phyloP scores from a whole-genome alignment of 2,329 filamentous ascomycete genomes.

The Rutstroemia sp. region DNA sequence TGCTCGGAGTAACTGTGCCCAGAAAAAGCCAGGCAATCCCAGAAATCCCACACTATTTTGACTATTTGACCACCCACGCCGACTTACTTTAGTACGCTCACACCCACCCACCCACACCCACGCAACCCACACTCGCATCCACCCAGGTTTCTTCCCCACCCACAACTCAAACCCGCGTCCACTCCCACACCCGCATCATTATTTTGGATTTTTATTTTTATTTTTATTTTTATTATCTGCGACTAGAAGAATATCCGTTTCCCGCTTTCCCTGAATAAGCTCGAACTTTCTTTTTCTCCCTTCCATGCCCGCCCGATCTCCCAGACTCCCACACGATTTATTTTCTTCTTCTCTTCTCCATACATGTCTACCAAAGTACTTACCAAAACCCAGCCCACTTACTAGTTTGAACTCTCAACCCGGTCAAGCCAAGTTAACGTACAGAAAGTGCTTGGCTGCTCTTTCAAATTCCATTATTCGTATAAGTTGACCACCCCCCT shows the following conservation, averaged over 20 bases:
- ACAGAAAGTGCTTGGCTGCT: not conserved
- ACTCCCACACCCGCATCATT: not conserved
- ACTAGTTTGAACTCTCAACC: not conserved
- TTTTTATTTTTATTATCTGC: not conserved
- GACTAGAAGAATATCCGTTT: no score
- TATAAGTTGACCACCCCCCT: constrained; percentile 19
- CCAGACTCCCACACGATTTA: not conserved
- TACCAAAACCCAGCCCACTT: not conserved
- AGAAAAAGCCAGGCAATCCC: no score
- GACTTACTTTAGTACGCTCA: not conserved
- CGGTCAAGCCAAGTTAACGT: not conserved
- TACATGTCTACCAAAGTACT: no score
- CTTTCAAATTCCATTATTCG: not conserved
- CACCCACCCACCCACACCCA: not conserved
- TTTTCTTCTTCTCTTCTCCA: not conserved
- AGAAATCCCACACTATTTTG: not conserved
- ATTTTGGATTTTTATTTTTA: not conserved
- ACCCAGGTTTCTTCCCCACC: not conserved
- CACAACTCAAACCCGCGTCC: not conserved
- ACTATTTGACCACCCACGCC: not conserved
- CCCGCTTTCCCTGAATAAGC: not conserved
- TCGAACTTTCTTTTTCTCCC: not conserved
- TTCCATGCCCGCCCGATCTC: not conserved
- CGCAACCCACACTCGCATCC: not conserved
- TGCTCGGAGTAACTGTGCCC: no score